Base-by-base conservation (phyloP, 1,139 yeast species). In the Scheffersomyces titani region DNA sequence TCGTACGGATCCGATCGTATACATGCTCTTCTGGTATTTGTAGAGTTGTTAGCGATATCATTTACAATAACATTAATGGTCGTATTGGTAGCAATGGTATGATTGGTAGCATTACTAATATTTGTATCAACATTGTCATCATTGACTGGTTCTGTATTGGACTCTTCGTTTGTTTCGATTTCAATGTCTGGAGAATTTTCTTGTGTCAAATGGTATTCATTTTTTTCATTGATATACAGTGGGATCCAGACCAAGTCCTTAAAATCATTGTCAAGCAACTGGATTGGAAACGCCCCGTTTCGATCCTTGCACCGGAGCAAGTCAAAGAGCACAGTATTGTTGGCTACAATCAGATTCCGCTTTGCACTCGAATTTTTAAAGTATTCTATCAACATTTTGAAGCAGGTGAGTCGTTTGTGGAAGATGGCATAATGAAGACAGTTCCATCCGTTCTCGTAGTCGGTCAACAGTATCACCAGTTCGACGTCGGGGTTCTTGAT, bases 391-490 rank as follows among this genome's bases (percentile, higher is more conserved):
- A 89, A 68, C 16, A 77, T 72, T 60, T 78, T 82, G 16, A 88
- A 87, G 65, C 88, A 83, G 7, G 82, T 68, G 30, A 89, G 70
- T 56, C 87, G 80, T 58, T 89, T 92, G 67, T 78, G 74, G 63
- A 77, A 85, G 49, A 89, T 77, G 49, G 86, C 87, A 64, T 84
- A 83, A 70, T 93, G 98, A 50, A 92, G 75, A 44, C 92, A 86
- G 48, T 91, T 89, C 90, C 97, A 92, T 0, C 92, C 91, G 66
- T 85, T 91, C 70, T 93, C 98, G 56, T 76, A 77, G 68, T 93
- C 98, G 1, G 77, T 72, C 0, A 81, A 69, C 11, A 68, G 64
- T 1, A 86, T 61, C 51, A 87, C 59, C 5, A 54, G 40, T 54
- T 71, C 75, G 51, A 70, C 59, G 5, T 81, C 77, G 6, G 81